Evolutionary conservation across 495 filamentous ascomycete species (phyloP).

Genomic region (Glonium stellatum): DNA sequence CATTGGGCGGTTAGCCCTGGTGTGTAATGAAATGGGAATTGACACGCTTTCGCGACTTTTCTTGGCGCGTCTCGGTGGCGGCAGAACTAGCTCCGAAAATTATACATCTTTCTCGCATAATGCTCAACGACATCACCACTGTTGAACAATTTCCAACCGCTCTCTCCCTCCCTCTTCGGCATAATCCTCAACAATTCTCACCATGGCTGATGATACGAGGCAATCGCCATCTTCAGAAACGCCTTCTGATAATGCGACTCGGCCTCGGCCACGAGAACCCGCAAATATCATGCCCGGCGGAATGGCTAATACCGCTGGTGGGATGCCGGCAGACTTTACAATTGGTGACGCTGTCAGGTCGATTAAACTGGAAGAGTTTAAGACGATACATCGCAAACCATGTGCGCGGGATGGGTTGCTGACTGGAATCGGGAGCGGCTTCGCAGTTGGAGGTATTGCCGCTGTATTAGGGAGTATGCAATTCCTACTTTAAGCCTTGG

Average conservation of each 20-base stretch:
- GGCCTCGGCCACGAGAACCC: conserved; percentile 9
- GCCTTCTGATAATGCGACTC: background rate
- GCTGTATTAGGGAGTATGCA: conserved; percentile 66
- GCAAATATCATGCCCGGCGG: conserved; percentile 42
- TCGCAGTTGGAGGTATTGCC: conserved; percentile 62
- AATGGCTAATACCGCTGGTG: conserved; percentile 42
- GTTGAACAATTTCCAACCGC: background rate
- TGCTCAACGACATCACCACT: conserved; percentile 4
- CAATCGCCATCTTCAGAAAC: conserved; percentile 14
- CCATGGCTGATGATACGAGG: conserved; percentile 52
- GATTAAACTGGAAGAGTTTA: conserved; percentile 62
- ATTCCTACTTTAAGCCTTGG: background rate
- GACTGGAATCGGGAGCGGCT: conserved; percentile 71
- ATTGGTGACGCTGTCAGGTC: conserved; percentile 59
- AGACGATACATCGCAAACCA: conserved; percentile 67
- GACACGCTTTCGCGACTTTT: background rate
- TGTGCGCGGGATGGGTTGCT: conserved; percentile 78
- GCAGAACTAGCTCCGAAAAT: too few species aligned
- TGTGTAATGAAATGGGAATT: too few species aligned
- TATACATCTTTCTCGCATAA: background rate
- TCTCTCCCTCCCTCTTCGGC: conserved; percentile 1
- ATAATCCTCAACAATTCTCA: conserved; percentile 11
- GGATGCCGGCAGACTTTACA: conserved; percentile 36
- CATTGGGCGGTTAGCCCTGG: background rate
- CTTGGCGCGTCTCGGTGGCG: background rate